Evolutionary conservation across 768 basidiomycete genomes (phyloP).

Genomic region (Lentinula sp.): DNA sequence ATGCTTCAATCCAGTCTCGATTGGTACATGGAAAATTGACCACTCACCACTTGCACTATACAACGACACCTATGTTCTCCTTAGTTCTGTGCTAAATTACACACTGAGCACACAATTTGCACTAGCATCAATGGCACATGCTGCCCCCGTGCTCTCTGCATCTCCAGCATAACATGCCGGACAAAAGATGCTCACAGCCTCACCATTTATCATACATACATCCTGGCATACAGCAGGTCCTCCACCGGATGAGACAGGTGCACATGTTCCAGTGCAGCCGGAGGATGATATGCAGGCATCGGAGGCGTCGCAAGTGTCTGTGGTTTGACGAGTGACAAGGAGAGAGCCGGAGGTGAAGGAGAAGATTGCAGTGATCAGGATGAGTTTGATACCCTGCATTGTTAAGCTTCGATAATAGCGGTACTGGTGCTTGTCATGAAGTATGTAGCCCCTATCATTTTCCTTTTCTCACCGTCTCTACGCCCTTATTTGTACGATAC

Average conservation of each 20-base stretch:
- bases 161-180: not conserved
- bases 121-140: not conserved
- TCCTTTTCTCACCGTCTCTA: too few species aligned
- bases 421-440: too few species aligned
- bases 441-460: too few species aligned
- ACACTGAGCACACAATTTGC: not conserved
- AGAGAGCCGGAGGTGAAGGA: not conserved
- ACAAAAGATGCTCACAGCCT: not conserved
- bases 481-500: too few species aligned
- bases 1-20: too few species aligned
- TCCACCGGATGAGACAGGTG: not conserved
- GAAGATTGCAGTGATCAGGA: not conserved
- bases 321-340: not conserved
- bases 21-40: too few species aligned
- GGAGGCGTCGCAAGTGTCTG: not conserved
- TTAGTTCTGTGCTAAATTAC: not conserved
- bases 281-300: not conserved
- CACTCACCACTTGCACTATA: too few species aligned
- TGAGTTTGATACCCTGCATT: not conserved
- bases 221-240: not conserved
- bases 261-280: not conserved
- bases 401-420: not conserved
- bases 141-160: not conserved
- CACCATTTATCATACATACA: not conserved
- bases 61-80: too few species aligned